phyloP scores from a whole-genome alignment of 805 yeast genomes.

The Komagataella phaffii region DNA sequence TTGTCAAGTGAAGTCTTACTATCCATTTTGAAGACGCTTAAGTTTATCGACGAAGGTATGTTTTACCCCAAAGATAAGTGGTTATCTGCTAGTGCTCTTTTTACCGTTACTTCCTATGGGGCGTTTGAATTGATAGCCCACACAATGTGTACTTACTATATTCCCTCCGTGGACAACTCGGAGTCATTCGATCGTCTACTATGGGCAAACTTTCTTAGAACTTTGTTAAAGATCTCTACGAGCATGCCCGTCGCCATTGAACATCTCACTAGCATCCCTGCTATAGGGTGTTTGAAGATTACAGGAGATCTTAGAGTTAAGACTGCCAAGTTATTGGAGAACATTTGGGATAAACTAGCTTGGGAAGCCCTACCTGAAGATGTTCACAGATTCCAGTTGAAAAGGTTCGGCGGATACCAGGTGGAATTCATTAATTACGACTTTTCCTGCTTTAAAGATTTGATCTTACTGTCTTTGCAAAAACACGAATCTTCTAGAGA shows the following conservation, averaged over 20 bases:
- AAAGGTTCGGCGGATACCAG: constrained; percentile 59
- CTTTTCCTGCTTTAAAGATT: constrained; percentile 46
- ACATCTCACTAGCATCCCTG: constrained; percentile 58
- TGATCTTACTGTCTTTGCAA: constrained; percentile 59
- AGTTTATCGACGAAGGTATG: constrained; percentile 35
- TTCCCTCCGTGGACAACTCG: constrained; percentile 37
- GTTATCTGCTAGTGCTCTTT: constrained; percentile 52
- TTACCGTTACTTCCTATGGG: constrained; percentile 41
- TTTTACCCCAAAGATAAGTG: constrained; percentile 61
- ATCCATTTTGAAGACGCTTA: constrained; percentile 31
- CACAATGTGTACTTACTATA: constrained; percentile 30
- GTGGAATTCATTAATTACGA: constrained; percentile 39
- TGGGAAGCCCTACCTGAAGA: constrained; percentile 46
- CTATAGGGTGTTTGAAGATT: constrained; percentile 52
- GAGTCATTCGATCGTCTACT: constrained; percentile 42
- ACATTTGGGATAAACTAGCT: constrained; percentile 67
- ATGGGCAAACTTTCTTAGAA: constrained; percentile 56
- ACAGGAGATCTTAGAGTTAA: constrained; percentile 51
- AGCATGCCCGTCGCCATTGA: constrained; percentile 60
- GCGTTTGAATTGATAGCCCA: constrained; percentile 40
- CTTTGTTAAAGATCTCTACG: constrained; percentile 43
- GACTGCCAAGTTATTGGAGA: constrained; percentile 38
- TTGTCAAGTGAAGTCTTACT: neutral
- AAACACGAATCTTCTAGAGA: constrained; percentile 44
- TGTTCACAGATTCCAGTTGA: constrained; percentile 41